Base-by-base conservation (phyloP, 352 stramenopile species). In the Globisporangium alternatum region DNA sequence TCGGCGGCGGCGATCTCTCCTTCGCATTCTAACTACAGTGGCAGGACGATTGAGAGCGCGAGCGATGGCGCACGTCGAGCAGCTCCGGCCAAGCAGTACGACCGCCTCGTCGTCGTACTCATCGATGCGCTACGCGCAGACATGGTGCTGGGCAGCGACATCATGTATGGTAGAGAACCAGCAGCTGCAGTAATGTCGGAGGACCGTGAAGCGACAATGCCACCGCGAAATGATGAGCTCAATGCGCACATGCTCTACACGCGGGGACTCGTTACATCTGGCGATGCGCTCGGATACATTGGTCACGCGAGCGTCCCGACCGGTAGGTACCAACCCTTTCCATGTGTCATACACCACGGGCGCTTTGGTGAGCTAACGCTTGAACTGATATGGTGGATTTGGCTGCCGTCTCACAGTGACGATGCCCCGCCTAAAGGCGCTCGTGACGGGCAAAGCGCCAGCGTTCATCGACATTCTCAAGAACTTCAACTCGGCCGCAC, bases 401-500 rank as follows among this genome's bases (percentile, higher is more conserved):
- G 25, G 15, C 9, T 53, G 28, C 17, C 39, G 7, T 55, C 3
- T n/a, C 39, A n/a, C 13, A 68, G 89, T 97, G 55, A 97, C 89
- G 25, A 97, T 97, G 89, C 89, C 89, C 47, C 76, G 89, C 1
- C 74, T 97, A 2, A 97, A 97, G 65, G 89, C 89, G 25, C 75
- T 97, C 41, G 72, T 94, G 49, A 95, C 89, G 9, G 89, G 89
- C 28, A 91, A 90, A 65, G 69, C 89, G 19, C 89, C 89, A 0
- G 83, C 84, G 7, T 97, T 97, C 76, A 95, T 96, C 65, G 89
- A 97, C 65, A 89, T 97, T 53, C 68, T 97, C 39, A 95, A 95
- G 69, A 97, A 97, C 60, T 95, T 97, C 60, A 94, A 97, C 60
- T 96, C 89, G 3, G 88, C 76, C 25, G 81, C 81, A n/a, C 71